Percentiles rank a stretch among this genome's conserved stretches.
These are phyloP conservation scores for Colletotrichum sansevieriae DNA, from an alignment of 2,329 filamentous ascomycete species.

Conservation along the genomic window DNA sequence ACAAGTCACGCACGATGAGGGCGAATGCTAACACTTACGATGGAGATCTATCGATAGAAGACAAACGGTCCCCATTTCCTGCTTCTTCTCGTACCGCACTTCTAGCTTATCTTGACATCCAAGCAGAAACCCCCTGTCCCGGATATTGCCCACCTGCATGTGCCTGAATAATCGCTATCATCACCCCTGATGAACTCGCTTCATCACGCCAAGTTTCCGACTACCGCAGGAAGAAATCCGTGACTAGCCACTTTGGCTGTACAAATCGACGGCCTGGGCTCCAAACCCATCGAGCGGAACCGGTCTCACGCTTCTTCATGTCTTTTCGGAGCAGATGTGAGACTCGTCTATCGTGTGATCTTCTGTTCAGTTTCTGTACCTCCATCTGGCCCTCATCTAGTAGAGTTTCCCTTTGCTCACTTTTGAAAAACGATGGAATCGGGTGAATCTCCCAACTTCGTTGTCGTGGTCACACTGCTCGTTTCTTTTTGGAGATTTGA, in stretches of 20 bases:
- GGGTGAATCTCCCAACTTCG: no score
- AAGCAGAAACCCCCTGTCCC: not conserved
- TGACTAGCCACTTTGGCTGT: not conserved
- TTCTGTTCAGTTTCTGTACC: not conserved
- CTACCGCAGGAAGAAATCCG: not conserved
- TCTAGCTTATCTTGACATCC: not conserved
- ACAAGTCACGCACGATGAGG: no score
- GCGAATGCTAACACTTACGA: not conserved
- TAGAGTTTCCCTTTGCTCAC: not conserved
- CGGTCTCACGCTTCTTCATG: no score
- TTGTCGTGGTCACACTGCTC: not conserved
- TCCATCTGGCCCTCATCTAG: not conserved
- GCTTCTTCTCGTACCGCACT: not conserved
- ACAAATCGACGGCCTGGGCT: not conserved
- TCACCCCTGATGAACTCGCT: no score
- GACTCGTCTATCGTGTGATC: not conserved
- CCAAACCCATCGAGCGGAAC: not conserved
- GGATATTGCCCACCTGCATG: constrained; percentile 23
- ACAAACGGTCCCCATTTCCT: not conserved
- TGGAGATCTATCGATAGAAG: not conserved
- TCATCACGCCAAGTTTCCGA: no score
- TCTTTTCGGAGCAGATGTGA: constrained; percentile 12
- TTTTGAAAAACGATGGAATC: not conserved
- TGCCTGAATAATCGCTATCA: constrained; percentile 33
- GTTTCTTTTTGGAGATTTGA: not conserved